Base-by-base conservation (phyloP, 352 stramenopile species). In the Globisporangium paroecandrum region DNA sequence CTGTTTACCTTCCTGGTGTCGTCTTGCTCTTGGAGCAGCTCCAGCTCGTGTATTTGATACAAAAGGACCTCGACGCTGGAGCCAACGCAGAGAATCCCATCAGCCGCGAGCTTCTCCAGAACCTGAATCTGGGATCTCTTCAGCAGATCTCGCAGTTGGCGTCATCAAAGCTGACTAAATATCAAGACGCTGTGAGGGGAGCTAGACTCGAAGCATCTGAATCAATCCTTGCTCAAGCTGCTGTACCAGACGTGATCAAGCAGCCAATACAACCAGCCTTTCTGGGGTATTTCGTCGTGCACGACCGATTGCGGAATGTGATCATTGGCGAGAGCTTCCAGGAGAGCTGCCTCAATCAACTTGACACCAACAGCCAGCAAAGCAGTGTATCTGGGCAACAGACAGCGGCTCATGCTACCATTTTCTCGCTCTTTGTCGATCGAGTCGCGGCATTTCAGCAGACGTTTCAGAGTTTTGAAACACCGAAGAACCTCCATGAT, bases 261-360 rank as follows among this genome's bases (percentile, higher is more conserved):
- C 32, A 68, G 41, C 13, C 61, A 22, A 18, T 32, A n/a, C 49
- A 10, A 3, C 43, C 38, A 24, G 29, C 5, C 2, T 79, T 81
- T n/a, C 38, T 77, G 10, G 71, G 69, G 60, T 83, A 79, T 60
- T 77, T 64, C 1, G 62, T 83, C 27, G 76, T 78, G 7, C 34
- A 81, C 24, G 81, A 89, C 58, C 78, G 70, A 54, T 56, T 87
- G 34, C 78, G 78, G 49, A 64, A 73, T n/a, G 65, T 71, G 34
- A 68, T 81, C 49, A 61, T 81, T 12, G 66, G 58, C 20, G 69
- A 77, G 34, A 63, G 68, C 0, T 64, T 79, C 22, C 34, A 38
- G 12, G 55, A 62, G 20, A 51, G 22, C 22, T 62, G 24, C 27
- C 20, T 34, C 9, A 7, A 34, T 20, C 20, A 49, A 4, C 27